A percentile compares a stretch with the other conserved stretches of the same genome.
Evolutionary conservation across 2,329 filamentous ascomycete genomes (phyloP).

Genomic region (Botrytis pseudocinerea): DNA sequence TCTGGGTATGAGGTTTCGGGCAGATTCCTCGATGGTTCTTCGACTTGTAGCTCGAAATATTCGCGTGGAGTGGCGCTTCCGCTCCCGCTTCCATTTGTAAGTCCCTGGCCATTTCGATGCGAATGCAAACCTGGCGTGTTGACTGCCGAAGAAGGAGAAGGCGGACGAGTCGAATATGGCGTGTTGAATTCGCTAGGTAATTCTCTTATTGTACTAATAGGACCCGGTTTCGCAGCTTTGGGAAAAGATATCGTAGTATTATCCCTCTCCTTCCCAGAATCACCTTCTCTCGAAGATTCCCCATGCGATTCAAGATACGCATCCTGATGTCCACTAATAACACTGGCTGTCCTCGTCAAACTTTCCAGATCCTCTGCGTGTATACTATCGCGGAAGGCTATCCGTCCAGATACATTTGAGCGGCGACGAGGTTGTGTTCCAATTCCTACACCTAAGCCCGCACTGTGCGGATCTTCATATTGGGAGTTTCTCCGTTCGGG

Average conservation of each 20-base stretch:
- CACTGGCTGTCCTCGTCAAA: slow-evolving; percentile 9
- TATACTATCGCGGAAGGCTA: slow-evolving; percentile 17
- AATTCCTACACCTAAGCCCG: not conserved
- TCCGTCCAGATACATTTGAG: slow-evolving; percentile 19
- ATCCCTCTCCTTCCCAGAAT: not conserved
- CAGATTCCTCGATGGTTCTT: not conserved
- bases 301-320: slow-evolving; percentile 9
- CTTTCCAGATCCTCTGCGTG: slow-evolving; percentile 19
- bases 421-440: not conserved
- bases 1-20: slow-evolving; percentile 16
- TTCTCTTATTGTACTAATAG: slow-evolving; percentile 23
- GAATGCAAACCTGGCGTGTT: not conserved
- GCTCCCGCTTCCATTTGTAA: not conserved
- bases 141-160: slow-evolving; percentile 18
- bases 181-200: slow-evolving; percentile 25
- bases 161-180: slow-evolving; percentile 25
- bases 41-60: slow-evolving; percentile 11
- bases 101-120: not conserved
- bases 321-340: slow-evolving; percentile 14
- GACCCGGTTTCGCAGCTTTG: slow-evolving; percentile 17
- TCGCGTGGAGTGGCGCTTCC: not conserved
- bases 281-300: not conserved
- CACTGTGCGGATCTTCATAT: not conserved
- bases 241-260: slow-evolving; percentile 18
- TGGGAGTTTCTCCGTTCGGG: slow-evolving; percentile 5